Conservation (phyloP, 2,329 filamentous ascomycete genomes). For the Paecilomyces fulvus region DNA sequence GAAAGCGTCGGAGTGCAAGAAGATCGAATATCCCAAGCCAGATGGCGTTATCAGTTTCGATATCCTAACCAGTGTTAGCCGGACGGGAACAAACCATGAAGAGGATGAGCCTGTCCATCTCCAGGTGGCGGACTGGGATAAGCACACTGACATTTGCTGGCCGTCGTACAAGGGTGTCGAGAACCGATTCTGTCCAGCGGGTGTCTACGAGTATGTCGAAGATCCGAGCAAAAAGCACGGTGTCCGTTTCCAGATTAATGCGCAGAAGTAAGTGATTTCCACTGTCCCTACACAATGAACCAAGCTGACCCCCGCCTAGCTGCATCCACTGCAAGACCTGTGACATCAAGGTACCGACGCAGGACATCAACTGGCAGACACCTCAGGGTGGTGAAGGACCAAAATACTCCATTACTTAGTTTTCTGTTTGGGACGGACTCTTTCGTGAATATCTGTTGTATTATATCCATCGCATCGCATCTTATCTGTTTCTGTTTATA, state of each 20-base stretch:
- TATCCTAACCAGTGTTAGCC: conserved; percentile 87
- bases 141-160: conserved; percentile 73
- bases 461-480: background rate
- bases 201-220: conserved; percentile 97
- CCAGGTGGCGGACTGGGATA: conserved; percentile 91
- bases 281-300: background rate
- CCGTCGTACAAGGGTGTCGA: conserved; percentile 86
- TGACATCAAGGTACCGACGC: conserved; percentile 93
- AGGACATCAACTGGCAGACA: conserved; percentile 96
- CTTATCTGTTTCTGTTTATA: background rate
- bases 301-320: conserved; percentile 40
- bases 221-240: conserved; percentile 78
- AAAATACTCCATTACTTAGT: conserved; percentile 54
- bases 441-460: background rate
- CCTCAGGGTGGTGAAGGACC: conserved; percentile 80
- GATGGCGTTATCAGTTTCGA: conserved; percentile 94
- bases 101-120: conserved; percentile 97
- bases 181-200: conserved; percentile 93
- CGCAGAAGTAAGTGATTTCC: conserved; percentile 71
- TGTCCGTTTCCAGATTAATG: conserved; percentile 93
- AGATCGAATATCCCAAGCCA: conserved; percentile 95
- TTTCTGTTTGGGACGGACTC: background rate
- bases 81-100: conserved; percentile 96
- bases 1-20: conserved; percentile 65
- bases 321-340: conserved; percentile 99